Base-by-base conservation (phyloP, 495 filamentous ascomycete species). In the Articulospora tetracladia region DNA sequence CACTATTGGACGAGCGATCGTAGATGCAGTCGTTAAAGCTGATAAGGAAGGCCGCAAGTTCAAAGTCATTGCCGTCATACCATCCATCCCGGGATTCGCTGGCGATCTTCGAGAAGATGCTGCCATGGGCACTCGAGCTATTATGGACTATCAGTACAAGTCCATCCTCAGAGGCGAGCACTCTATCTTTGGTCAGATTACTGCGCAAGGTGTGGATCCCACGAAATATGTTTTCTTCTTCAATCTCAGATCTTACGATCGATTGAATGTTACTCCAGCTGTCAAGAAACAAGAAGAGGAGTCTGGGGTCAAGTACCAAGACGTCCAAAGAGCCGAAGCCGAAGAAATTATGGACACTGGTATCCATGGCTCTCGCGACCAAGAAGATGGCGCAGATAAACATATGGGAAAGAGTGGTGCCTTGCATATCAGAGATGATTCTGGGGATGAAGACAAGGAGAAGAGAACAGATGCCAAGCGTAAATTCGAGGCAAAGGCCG, bases 61-160 rank as follows among this genome's bases (percentile, higher is more conserved):
- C 78, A 79, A 90, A 7, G 83, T 98, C 58, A 95, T 98, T 55
- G 83, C 93, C 58, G 59, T 97, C 2, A 93, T 97, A 28, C 93
- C 93, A 7, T 87, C 91, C 0, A 88, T 97, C 58, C 94, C 93
- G 3, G 93, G 94, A 0, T 98, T 98, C 69, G 92, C 93, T 1
- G 93, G 94, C 11, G 93, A 97, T 71, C 76, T 98, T 12, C 75
- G 93, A 32, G 86, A 90, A 17, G 84, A 87, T 62, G 91, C 87
- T 25, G 93, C 94, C 0, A 81, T 81, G 20, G 93, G 94, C 23
- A 97, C 93, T 0, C 76, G 91, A 58, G 92, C 92, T 2, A 98
- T 97, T 68, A 98, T 98, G 91, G 93, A 97, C 68, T 98, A 97
- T 70, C 93, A 97, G 70, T 98, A 93, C 75, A 97, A 94, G 70